A percentile compares a stretch with the other conserved stretches of the same genome.
These are phyloP conservation scores for Kockiozyma suomiensis DNA, from an alignment of 805 yeast genomes.

Conservation along the genomic window DNA sequence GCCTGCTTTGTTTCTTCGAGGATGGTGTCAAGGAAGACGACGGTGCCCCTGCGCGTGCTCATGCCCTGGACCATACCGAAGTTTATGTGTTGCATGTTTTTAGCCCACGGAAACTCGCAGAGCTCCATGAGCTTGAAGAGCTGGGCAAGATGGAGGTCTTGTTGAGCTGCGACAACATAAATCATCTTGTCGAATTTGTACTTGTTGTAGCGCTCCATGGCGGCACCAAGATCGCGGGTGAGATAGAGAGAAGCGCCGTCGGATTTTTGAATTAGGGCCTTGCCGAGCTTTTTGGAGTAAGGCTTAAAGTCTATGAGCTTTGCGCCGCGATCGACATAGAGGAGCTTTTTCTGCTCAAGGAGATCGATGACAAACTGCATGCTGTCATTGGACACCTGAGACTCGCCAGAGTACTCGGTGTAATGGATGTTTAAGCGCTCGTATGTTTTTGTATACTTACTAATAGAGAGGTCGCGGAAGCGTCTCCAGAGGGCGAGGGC, in stretches of 20 bases:
- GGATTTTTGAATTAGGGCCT: constrained; percentile 86
- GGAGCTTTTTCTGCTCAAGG: constrained; percentile 67
- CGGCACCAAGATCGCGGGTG: constrained; percentile 97
- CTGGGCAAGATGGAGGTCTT: constrained; percentile 91
- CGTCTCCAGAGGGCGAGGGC: constrained; percentile 79
- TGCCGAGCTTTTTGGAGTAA: constrained; percentile 89
- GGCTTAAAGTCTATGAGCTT: constrained; percentile 79
- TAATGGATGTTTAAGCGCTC: constrained; percentile 87
- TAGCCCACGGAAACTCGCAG: constrained; percentile 88
- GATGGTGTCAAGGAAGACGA: constrained; percentile 93
- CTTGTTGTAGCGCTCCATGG: constrained; percentile 81
- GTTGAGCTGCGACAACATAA: constrained; percentile 94
- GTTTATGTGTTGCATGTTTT: constrained; percentile 76
- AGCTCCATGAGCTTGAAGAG: constrained; percentile 91
- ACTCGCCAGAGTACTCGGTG: constrained; percentile 93
- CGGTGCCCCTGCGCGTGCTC: constrained; percentile 98
- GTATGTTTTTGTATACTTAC: constrained; percentile 81
- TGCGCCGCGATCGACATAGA: constrained; percentile 90
- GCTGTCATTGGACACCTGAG: constrained; percentile 76
- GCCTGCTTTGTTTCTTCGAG: constrained; percentile 89
- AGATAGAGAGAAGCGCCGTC: constrained; percentile 94
- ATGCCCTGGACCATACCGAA: constrained; percentile 98
- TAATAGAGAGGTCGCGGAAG: constrained; percentile 90
- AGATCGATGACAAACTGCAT: constrained; percentile 67
- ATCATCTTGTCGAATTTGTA: constrained; percentile 93